A percentile compares a stretch with the other conserved stretches of the same genome.
phyloP scores from a whole-genome alignment of 73 alveolate genomes.

The Paramecium bursaria region DNA sequence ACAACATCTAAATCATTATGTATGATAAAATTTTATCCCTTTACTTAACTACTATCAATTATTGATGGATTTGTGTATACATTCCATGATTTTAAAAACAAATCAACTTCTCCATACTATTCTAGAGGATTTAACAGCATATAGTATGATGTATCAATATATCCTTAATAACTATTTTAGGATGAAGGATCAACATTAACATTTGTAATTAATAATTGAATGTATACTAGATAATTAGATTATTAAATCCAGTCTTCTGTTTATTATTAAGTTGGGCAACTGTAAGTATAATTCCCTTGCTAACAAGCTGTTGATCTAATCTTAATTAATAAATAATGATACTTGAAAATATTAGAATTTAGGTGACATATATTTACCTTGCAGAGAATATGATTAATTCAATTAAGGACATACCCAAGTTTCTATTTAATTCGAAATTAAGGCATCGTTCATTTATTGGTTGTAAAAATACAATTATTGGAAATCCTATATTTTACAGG shows the following conservation, averaged over 20 bases:
- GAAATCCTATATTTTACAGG: conserved; percentile 14
- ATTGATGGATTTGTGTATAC: conserved; percentile 52
- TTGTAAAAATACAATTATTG: conserved; percentile 34
- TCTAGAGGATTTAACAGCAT: conserved; percentile 28
- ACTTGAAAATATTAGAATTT: conserved; percentile 12
- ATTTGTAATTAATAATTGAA: conserved; percentile 4
- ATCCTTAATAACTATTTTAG: conserved; percentile 28
- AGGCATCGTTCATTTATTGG: not conserved
- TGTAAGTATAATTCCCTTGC: not conserved
- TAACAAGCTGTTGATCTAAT: not conserved
- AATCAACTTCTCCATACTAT: conserved; percentile 11
- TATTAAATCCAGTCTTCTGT: not conserved
- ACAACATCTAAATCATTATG: not conserved
- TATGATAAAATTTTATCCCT: not conserved
- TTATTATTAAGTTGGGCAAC: not conserved
- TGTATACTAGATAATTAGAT: not conserved
- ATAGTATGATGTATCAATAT: conserved; percentile 1
- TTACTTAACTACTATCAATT: not conserved
- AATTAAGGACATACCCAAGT: conserved; percentile 55
- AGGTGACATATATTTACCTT: not conserved
- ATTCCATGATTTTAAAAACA: conserved; percentile 23
- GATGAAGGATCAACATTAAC: conserved; percentile 1
- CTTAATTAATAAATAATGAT: not conserved
- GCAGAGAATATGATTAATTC: not conserved
- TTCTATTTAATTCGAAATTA: not conserved